Evolutionary conservation across 495 filamentous ascomycete species (phyloP), one percentile per base, ranked within the genome.

Genomic region (Talaromyces ruber): DNA sequence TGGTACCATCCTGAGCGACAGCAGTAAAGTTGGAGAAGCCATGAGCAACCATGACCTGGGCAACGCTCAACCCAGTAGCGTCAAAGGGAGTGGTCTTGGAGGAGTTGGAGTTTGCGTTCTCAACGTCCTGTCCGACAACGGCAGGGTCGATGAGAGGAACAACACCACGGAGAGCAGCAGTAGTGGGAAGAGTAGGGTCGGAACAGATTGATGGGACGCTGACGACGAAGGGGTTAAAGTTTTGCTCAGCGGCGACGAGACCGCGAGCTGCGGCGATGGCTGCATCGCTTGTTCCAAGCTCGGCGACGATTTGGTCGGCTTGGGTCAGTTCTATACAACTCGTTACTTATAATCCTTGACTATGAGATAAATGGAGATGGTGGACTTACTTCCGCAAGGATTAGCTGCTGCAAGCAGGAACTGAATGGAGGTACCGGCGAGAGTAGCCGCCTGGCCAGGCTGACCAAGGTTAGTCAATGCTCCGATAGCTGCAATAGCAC

Each of bases 21-120:
- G 51, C 51, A 54, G 51, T 54, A 28, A 54, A 54, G 51, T 54
- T 54, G 26, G 51, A 54, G 16, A 54, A 54, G 9, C 51, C 51
- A 54, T 54, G 51, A 28, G 51, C 51, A 54, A 54, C 51, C 51
- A 54, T 54, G 8, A 54, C 51, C 21, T 54, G 51, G 14, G 51
- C 51, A 14, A 54, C 51, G 16, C 51, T 54, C 51, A 54, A 54
- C 11, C 51, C 51, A 26, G 51, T 54, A 6, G 51, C 51, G 21
- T 54, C 51, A 28, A 54, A 54, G 4, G 51, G 51, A 28, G 51
- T 54, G 9, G 22, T 54, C 51, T 22, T 22, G 14, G 51, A 54
- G 16, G 51, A 6, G n/a, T 54, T 54, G 12, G 51, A 54, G 21
- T 54, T 54, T 14, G 51, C 51, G 11, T 54, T 54, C 16, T 54